phyloP scores from a whole-genome alignment of 768 basidiomycete species.

The Chalciporus pseudorubinellus region DNA sequence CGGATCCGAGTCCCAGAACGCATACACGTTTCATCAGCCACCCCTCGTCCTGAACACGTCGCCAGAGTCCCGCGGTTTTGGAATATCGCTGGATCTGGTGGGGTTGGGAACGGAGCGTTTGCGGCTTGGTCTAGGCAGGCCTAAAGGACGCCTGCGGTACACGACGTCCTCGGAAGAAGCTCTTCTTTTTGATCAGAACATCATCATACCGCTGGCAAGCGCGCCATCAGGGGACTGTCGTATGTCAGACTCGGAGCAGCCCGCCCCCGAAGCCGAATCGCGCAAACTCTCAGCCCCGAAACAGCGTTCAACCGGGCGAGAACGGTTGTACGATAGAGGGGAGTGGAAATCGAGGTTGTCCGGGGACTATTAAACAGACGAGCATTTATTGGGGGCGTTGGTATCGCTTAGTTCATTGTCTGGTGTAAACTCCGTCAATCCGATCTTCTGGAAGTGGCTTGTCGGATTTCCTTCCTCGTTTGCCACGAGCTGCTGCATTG shows the following conservation, averaged over 20 bases:
- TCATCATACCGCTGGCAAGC: not conserved
- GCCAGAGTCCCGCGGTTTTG: not conserved
- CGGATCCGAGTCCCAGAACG: no score
- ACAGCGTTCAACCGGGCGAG: not conserved
- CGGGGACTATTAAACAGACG: not conserved
- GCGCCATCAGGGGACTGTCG: not conserved
- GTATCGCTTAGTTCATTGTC: not conserved
- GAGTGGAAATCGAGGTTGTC: slow-evolving; percentile 12
- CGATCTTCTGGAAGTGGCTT: not conserved
- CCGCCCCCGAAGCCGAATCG: not conserved
- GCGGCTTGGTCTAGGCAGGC: not conserved
- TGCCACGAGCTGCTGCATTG: no score
- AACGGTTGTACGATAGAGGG: slow-evolving; percentile 5
- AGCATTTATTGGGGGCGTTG: not conserved
- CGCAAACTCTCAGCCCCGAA: not conserved
- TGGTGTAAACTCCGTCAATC: not conserved
- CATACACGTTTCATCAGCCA: not conserved
- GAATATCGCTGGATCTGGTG: not conserved
- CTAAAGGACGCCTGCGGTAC: not conserved
- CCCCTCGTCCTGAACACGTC: not conserved
- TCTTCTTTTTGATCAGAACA: not conserved
- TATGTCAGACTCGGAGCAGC: not conserved
- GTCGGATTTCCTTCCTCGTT: no score
- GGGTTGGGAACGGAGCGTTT: not conserved
- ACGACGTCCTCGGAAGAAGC: not conserved